Conservation (phyloP, 2,329 filamentous ascomycete genomes). For the Dryadomyces quercus-mongolicae region DNA sequence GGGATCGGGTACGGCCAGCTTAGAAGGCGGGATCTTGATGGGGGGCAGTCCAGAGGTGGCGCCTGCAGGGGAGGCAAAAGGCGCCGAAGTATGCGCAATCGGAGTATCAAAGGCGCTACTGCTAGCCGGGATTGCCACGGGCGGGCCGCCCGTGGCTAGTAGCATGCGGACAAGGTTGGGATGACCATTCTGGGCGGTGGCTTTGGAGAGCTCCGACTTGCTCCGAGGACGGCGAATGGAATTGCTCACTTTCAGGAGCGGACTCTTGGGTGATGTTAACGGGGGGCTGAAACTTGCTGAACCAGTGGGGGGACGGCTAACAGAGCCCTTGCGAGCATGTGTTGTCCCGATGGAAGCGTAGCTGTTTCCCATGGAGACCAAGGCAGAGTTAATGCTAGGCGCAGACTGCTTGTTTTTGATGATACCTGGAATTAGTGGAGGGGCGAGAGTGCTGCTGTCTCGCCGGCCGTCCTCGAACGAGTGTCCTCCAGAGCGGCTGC, state of each 20-base stretch:
- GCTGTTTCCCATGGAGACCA: slow-evolving; percentile 41
- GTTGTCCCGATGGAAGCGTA: slow-evolving; percentile 43
- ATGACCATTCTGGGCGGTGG: slow-evolving; percentile 22
- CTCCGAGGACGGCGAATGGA: slow-evolving; percentile 41
- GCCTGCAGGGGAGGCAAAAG: background rate
- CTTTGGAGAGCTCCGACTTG: slow-evolving; percentile 39
- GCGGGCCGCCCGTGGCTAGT: slow-evolving; percentile 40
- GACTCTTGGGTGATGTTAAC: slow-evolving; percentile 31
- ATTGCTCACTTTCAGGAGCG: slow-evolving; percentile 34
- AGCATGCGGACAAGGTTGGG: slow-evolving; percentile 37
- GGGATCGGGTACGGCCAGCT: slow-evolving; percentile 20
- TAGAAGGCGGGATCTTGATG: slow-evolving; percentile 7
- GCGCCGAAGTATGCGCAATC: background rate
- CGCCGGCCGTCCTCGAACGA: slow-evolving; percentile 18
- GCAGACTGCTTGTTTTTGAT: slow-evolving; percentile 32
- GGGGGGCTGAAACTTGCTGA: slow-evolving; percentile 22
- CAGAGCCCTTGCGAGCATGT: slow-evolving; percentile 47
- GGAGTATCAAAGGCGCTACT: slow-evolving; percentile 16
- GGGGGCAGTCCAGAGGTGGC: background rate
- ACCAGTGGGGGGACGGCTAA: slow-evolving; percentile 25
- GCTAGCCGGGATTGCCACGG: slow-evolving; percentile 34
- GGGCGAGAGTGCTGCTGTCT: slow-evolving; percentile 31
- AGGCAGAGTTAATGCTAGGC: slow-evolving; percentile 47
- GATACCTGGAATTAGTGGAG: slow-evolving; percentile 39
- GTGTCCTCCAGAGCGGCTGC: slow-evolving; percentile 12